Base-by-base conservation (phyloP, 306 rosid genomes). In the Senna tora region DNA sequence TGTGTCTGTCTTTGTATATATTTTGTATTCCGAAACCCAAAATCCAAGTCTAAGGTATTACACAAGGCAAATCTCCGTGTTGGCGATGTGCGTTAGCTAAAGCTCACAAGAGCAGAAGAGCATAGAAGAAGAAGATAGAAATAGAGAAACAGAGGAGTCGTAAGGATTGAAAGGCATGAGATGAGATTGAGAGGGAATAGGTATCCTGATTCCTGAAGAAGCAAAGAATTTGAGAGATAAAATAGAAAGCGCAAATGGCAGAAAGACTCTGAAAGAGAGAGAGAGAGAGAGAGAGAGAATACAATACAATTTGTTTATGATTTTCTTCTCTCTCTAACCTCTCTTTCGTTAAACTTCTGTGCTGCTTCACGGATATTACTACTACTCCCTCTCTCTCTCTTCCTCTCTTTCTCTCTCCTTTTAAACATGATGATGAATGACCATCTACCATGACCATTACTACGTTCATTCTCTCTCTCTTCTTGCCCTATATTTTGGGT, bases 361-460 rank as follows among this genome's bases (percentile, higher is more conserved):
- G 67, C 49, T 5, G 32, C 67, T 61, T 61, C 67, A 61, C 49
- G 67, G 67, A 61, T 36, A 19, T 61, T 36, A 61, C 49, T 38
- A 36, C 39, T 36, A 2, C 39, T 36, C 39, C 39, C 39, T 21
- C 9, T 10, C 16, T 1, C 49, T 11, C 13, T 10, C 49, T 61
- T 30, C 30, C 67, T 58, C 65, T 5, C 28, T 36, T 30, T 69
- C 69, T 69, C 21, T 17, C 69, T 71, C 60, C 17, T 45, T 65
- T 28, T 69, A 55, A 39, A 39, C 22, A 69, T 16, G 52, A 47
- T 28, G 74, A 55, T 55, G 65, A 70, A 59, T 55, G 65, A 53
- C 64, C 42, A 61, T 38, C 67, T 38, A 36, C 67, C 67, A 61
- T 61, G 17, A 36, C 67, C 67, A 61, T 61, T 61, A 61, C 67